Conservation (phyloP, 495 filamentous ascomycete genomes). For the Aspergillus biplanus region DNA sequence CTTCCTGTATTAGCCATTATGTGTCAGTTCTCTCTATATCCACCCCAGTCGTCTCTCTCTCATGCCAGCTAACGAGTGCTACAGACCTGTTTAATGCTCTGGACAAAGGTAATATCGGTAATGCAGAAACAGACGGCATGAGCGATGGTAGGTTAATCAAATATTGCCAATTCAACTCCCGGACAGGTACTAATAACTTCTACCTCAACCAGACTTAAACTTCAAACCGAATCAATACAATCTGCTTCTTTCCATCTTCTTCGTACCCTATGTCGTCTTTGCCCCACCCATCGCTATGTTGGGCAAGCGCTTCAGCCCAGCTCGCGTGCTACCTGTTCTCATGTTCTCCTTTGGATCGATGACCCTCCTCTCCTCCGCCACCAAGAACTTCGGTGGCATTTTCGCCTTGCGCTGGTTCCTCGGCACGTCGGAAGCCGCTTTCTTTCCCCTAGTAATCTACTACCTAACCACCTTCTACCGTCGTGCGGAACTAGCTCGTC, state of each 20-base stretch:
- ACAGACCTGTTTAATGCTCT: constrained; percentile 62
- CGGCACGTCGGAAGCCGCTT: constrained; percentile 74
- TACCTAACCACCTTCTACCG: constrained; percentile 70
- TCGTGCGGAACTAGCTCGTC: constrained; percentile 73
- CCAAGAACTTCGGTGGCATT: constrained; percentile 66
- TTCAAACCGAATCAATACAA: constrained; percentile 71
- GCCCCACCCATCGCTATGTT: constrained; percentile 69
- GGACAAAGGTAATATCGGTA: constrained; percentile 71
- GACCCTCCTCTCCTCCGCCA: constrained; percentile 58
- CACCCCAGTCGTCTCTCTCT: background rate
- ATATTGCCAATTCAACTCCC: background rate
- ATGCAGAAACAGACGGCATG: constrained; percentile 69
- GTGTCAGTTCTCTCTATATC: constrained; percentile 45
- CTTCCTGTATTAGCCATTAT: constrained; percentile 67
- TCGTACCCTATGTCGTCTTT: constrained; percentile 74
- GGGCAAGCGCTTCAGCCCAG: constrained; percentile 68
- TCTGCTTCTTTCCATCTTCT: constrained; percentile 72
- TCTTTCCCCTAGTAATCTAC: constrained; percentile 72
- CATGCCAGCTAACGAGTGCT: background rate
- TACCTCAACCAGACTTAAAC: constrained; percentile 45
- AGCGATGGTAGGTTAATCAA: constrained; percentile 40
- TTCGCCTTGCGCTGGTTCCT: constrained; percentile 61
- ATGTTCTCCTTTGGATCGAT: constrained; percentile 69
- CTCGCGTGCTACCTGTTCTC: constrained; percentile 64
- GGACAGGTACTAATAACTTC: background rate